Evolutionary conservation across 2,329 filamentous ascomycete species (phyloP).

Genomic region (Pseudocercospora macadamiae): DNA sequence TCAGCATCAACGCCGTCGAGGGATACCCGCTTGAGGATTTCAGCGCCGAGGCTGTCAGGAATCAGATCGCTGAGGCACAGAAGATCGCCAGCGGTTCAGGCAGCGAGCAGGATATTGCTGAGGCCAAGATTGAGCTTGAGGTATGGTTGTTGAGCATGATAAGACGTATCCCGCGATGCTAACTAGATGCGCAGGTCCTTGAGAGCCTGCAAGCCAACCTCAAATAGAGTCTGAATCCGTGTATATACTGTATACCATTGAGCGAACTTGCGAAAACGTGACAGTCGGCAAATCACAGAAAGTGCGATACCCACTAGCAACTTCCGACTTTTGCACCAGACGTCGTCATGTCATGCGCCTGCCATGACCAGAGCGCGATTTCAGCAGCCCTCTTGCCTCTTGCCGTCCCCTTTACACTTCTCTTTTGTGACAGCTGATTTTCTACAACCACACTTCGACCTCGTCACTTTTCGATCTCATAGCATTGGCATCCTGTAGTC

Average conservation of each 20-base stretch:
- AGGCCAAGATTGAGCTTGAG: constrained; percentile 99
- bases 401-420: no score
- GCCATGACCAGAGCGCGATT: background rate
- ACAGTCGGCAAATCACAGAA: background rate
- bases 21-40: constrained; percentile 95
- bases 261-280: constrained; percentile 8
- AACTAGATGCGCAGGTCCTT: constrained; percentile 62
- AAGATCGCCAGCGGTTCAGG: constrained; percentile 89
- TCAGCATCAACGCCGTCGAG: constrained; percentile 99
- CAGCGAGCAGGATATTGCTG: constrained; percentile 95
- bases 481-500: no score
- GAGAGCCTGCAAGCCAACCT: constrained; percentile 80
- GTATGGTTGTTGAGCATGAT: constrained; percentile 44
- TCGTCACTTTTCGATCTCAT: no score
- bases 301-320: background rate
- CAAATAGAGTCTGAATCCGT: constrained; percentile 62
- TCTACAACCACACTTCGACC: no score
- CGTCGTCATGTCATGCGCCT: background rate
- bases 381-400: no score
- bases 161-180: background rate
- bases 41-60: constrained; percentile 85
- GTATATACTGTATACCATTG: constrained; percentile 34
- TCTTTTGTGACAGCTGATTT: no score
- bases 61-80: constrained; percentile 91
- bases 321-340: background rate